phyloP scores from a whole-genome alignment of 2,329 filamentous ascomycete genomes.

The Cordyceps pruinosa region DNA sequence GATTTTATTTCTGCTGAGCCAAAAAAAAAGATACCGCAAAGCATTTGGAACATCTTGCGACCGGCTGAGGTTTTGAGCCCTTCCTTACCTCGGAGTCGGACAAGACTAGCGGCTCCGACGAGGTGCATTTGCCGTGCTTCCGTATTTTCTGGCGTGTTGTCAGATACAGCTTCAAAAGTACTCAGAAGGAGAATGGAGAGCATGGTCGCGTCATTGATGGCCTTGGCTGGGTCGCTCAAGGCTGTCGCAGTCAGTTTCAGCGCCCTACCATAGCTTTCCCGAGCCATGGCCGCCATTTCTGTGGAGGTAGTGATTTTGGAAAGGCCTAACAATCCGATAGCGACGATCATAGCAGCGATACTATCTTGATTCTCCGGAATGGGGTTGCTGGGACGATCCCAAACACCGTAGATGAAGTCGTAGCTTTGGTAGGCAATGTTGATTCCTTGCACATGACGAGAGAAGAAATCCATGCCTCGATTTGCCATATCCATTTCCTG shows the following conservation, averaged over 20 bases:
- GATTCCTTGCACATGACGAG: slow-evolving; percentile 40
- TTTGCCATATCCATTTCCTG: background rate
- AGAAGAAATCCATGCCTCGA: slow-evolving; percentile 41
- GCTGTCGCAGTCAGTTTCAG: slow-evolving; percentile 45
- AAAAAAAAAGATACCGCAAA: no score
- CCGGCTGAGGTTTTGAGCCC: slow-evolving; percentile 41
- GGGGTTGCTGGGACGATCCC: slow-evolving; percentile 35
- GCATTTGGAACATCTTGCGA: slow-evolving; percentile 46
- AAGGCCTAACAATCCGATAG: slow-evolving; percentile 47
- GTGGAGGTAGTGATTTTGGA: slow-evolving; percentile 38
- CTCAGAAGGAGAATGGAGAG: slow-evolving; percentile 47
- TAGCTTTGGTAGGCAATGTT: slow-evolving; percentile 43
- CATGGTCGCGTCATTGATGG: slow-evolving; percentile 44
- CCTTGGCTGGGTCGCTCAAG: slow-evolving; percentile 37
- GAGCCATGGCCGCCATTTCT: slow-evolving; percentile 40
- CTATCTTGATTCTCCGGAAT: slow-evolving; percentile 33
- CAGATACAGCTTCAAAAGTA: slow-evolving; percentile 48
- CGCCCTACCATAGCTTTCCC: slow-evolving; percentile 44
- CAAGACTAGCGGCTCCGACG: slow-evolving; percentile 44
- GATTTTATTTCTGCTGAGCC: no score
- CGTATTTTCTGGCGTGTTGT: slow-evolving; percentile 38
- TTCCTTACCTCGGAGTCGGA: slow-evolving; percentile 39
- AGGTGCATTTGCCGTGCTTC: slow-evolving; percentile 47
- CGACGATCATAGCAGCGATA: slow-evolving; percentile 45
- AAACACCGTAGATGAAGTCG: slow-evolving; percentile 46